Evolutionary conservation across 805 yeast species (phyloP).

Genomic region (Nakazawaea anatomiae): DNA sequence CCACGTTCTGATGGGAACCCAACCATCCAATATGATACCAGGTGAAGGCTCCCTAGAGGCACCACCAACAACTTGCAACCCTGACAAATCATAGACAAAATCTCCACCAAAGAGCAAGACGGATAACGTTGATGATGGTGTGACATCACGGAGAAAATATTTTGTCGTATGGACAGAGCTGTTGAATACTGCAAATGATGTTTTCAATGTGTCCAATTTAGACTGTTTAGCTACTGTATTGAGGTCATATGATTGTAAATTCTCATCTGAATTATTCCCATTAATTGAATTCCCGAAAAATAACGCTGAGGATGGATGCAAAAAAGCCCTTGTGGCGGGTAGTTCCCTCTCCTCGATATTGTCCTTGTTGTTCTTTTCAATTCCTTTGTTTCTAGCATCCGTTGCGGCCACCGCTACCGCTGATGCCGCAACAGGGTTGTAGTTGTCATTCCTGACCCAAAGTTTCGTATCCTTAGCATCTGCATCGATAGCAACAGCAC

Average conservation of each 20-base stretch:
- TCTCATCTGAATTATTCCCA: slow-evolving; percentile 12
- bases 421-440: slow-evolving; percentile 13
- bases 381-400: slow-evolving; percentile 4
- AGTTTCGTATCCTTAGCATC: slow-evolving; percentile 69
- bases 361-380: slow-evolving; percentile 4
- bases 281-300: slow-evolving; percentile 41
- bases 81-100: slow-evolving; percentile 49
- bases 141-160: slow-evolving; percentile 64
- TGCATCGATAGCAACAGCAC: slow-evolving; percentile 81
- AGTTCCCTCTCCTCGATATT: slow-evolving; percentile 19
- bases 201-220: slow-evolving; percentile 30
- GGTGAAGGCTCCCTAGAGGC: slow-evolving; percentile 52
- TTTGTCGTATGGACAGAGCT: slow-evolving; percentile 60
- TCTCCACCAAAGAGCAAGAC: slow-evolving; percentile 79
- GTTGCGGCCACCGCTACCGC: too few species aligned
- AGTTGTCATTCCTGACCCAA: slow-evolving; percentile 65
- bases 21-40: slow-evolving; percentile 79
- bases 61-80: slow-evolving; percentile 14
- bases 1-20: slow-evolving; percentile 92
- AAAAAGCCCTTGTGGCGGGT: slow-evolving; percentile 68
- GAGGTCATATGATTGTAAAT: slow-evolving; percentile 26
- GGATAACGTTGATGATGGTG: slow-evolving; percentile 73
- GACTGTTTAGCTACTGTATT: slow-evolving; percentile 26
- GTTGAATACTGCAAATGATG: slow-evolving; percentile 60
- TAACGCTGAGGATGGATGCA: slow-evolving; percentile 81